A percentile compares a stretch with the other conserved stretches of the same genome.
These are phyloP conservation scores for Sinapis alba DNA, from an alignment of 441 rosid genomes.

Conservation along the genomic window DNA sequence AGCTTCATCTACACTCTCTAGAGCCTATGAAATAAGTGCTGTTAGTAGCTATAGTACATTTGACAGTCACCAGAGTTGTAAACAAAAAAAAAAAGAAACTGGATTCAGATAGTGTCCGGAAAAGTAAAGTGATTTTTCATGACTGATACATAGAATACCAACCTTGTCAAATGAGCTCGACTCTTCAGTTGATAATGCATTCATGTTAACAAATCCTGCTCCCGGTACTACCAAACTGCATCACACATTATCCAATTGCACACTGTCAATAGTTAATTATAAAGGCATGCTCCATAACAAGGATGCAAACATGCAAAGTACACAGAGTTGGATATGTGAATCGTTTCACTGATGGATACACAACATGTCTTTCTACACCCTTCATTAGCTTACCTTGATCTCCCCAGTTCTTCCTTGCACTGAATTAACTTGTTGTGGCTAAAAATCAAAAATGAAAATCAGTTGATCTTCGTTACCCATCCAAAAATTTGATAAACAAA, in stretches of 20 bases:
- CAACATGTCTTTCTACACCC: conserved; percentile 1
- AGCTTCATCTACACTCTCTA: conserved; percentile 94
- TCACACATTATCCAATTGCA: conserved; percentile 26
- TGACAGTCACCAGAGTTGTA: not conserved
- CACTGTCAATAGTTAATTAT: conserved; percentile 1
- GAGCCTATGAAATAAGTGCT: conserved; percentile 58
- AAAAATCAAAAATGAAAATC: conserved; percentile 30
- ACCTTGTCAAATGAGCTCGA: conserved; percentile 85
- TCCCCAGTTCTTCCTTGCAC: conserved; percentile 75
- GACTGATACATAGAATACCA: conserved; percentile 44
- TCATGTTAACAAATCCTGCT: conserved; percentile 43
- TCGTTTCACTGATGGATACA: conserved; percentile 9
- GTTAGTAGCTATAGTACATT: conserved; percentile 30
- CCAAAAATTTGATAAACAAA: not conserved
- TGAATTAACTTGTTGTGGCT: conserved; percentile 82
- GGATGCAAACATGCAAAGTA: not conserved
- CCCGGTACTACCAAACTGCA: conserved; percentile 59
- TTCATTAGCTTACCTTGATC: conserved; percentile 59
- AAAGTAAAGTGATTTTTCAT: not conserved
- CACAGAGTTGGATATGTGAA: conserved; percentile 10
- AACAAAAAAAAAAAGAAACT: not conserved
- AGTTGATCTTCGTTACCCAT: conserved; percentile 16
- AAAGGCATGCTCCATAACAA: not conserved
- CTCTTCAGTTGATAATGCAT: conserved; percentile 47
- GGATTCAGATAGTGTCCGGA: not conserved